Percentiles rank a stretch among this genome's conserved stretches.
Evolutionary conservation across 805 yeast species (phyloP).

Genomic region (Hanseniaspora pseudoguilliermondii): DNA sequence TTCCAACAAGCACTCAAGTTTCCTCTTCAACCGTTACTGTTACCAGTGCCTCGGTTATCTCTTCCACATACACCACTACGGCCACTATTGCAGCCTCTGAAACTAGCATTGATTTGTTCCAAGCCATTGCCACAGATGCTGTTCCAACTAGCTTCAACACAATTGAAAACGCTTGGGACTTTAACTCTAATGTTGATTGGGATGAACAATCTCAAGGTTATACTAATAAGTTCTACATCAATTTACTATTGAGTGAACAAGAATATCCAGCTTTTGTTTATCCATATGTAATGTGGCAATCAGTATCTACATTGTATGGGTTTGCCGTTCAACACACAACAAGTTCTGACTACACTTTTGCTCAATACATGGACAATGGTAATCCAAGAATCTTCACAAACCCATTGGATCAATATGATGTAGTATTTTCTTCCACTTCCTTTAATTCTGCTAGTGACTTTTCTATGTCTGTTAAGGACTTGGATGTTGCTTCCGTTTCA

Average conservation of each 20-base stretch:
- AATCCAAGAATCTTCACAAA: conserved; percentile 36
- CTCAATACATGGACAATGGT: conserved; percentile 36
- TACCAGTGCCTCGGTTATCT: conserved; percentile 11
- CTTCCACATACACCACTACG: conserved; percentile 14
- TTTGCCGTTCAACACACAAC: conserved; percentile 50
- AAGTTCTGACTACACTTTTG: conserved; percentile 32
- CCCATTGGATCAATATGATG: conserved; percentile 43
- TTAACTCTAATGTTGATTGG: conserved; percentile 38
- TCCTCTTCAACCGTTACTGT: conserved; percentile 6
- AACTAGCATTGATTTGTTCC: conserved; percentile 35
- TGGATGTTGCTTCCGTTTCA: conserved; percentile 40
- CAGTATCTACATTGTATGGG: conserved; percentile 36
- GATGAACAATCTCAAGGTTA: conserved; percentile 34
- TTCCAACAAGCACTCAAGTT: neutral
- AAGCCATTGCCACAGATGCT: conserved; percentile 32
- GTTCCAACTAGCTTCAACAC: conserved; percentile 39
- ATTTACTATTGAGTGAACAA: conserved; percentile 46
- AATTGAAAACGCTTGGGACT: conserved; percentile 32
- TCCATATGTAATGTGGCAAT: conserved; percentile 57
- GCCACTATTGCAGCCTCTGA: conserved; percentile 17
- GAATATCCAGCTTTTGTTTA: conserved; percentile 44
- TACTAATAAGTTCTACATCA: conserved; percentile 68
- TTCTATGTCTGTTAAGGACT: conserved; percentile 33
- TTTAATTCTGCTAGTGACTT: conserved; percentile 31
- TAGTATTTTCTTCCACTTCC: conserved; percentile 42